phyloP scores from a whole-genome alignment of 2,329 filamentous ascomycete genomes.

The Pseudophaeomoniella oleicola region DNA sequence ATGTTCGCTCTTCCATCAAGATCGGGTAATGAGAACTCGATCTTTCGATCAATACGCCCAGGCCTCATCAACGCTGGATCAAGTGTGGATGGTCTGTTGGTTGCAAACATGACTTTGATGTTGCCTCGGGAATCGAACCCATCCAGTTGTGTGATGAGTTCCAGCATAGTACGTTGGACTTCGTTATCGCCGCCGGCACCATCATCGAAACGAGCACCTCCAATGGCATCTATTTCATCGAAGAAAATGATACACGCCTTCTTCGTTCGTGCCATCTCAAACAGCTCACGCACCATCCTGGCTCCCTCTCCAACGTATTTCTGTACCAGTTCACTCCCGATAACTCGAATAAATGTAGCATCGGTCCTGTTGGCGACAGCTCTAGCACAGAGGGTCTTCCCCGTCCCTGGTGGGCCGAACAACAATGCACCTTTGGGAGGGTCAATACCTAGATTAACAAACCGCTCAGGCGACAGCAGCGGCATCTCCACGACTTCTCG shows the following conservation, averaged over 20 bases:
- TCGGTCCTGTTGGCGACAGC: constrained; percentile 97
- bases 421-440: constrained; percentile 93
- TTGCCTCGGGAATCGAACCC: constrained; percentile 94
- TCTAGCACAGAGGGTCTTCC: constrained; percentile 94
- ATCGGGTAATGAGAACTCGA: constrained; percentile 94
- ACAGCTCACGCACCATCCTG: constrained; percentile 94
- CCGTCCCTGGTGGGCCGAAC: constrained; percentile 94
- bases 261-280: constrained; percentile 98
- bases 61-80: constrained; percentile 96
- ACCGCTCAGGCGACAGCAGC: constrained; percentile 85
- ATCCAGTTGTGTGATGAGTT: constrained; percentile 91
- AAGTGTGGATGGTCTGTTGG: constrained; percentile 86
- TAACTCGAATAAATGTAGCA: constrained; percentile 96
- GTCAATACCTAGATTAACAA: constrained; percentile 97
- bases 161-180: constrained; percentile 94
- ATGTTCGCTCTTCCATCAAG: constrained; percentile 97
- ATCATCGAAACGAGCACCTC: constrained; percentile 90
- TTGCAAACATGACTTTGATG: constrained; percentile 99
- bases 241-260: constrained; percentile 99
- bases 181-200: constrained; percentile 95
- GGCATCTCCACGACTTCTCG: constrained; percentile 98
- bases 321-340: constrained; percentile 92
- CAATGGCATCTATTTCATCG: constrained; percentile 93
- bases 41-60: constrained; percentile 95
- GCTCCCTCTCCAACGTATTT: constrained; percentile 98